Evolutionary conservation across 805 yeast genomes (phyloP).

Genomic region (Lipomyces oligophaga): DNA sequence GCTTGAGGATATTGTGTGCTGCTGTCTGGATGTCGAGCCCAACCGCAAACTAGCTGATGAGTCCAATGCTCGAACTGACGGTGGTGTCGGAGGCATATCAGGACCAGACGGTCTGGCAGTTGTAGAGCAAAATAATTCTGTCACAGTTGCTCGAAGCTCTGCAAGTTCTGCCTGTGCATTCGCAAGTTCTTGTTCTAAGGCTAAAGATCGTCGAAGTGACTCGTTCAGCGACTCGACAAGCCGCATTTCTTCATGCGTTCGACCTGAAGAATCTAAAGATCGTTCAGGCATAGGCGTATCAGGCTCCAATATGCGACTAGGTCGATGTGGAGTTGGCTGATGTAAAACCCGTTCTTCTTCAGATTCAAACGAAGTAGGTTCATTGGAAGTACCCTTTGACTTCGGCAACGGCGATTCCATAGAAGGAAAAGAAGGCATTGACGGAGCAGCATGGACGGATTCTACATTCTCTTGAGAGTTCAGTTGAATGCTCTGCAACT

Average conservation of each 20-base stretch:
- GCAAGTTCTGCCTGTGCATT: slow-evolving; percentile 16
- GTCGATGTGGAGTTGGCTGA: background rate
- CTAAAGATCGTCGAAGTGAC: slow-evolving; percentile 13
- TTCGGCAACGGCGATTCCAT: slow-evolving; percentile 2
- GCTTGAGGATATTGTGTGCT: background rate
- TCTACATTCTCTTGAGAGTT: slow-evolving; percentile 1
- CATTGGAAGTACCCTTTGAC: slow-evolving; percentile 1
- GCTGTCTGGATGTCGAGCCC: background rate
- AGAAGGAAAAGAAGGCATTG: background rate
- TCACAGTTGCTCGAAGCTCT: slow-evolving; percentile 5
- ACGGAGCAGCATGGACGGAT: background rate
- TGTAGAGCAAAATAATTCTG: background rate
- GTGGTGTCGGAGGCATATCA: background rate
- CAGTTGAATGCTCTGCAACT: background rate
- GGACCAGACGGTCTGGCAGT: background rate
- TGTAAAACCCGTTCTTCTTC: background rate
- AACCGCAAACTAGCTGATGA: background rate
- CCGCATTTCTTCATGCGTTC: slow-evolving; percentile 2
- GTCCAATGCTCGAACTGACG: background rate
- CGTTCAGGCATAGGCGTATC: slow-evolving; percentile 1
- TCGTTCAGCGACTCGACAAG: slow-evolving; percentile 7
- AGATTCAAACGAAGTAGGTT: background rate
- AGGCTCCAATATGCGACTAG: background rate
- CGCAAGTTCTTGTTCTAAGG: slow-evolving; percentile 15
- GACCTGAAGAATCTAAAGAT: background rate